Base-by-base conservation (phyloP, 2,329 filamentous ascomycete species). In the Hymenoscyphus infarciens region DNA sequence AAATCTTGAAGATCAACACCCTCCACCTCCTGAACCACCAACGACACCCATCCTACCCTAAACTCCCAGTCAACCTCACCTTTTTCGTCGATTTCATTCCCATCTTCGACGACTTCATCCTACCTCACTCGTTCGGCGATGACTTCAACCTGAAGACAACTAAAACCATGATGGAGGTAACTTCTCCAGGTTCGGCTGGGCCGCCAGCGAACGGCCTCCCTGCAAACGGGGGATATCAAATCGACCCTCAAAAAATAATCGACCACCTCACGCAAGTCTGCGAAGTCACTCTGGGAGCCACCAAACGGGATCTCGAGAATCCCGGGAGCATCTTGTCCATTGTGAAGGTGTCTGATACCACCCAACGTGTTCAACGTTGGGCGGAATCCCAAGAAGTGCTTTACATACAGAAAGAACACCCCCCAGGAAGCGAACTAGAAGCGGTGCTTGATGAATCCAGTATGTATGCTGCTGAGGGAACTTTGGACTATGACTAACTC, bases 351-450 rank as follows among this genome's bases (percentile, higher is more conserved):
- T 79, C 82, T 60, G 94, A 98, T 71, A 97, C 95, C 6, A 79
- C 96, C 62, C 87, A 92, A 74, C 86, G 92, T 97, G 94, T 77
- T 87, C 87, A 69, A 89, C 93, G 71, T 98, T 98, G 77, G 92
- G 87, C 87, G 65, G 96, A 99, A 77, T 83, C 89, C 63, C 92
- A 97, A 78, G 87, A 89, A 66, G 92, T 90, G 61, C 81, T 99
- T 67, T 98, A 98, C 77, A 88, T 97, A 67, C 90, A 95, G 75
- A 97, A 97, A 78, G 91, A 94, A 74, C 74, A 88, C 67, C 78
- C 83, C 60, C 79, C 82, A 13, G 63, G 53, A 42, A 66, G 65
- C 61, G 65, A 56, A 10, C 29, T 67, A 57, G 67, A 70, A 64
- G 74, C 74, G 67, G 66, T 65, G 57, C 16, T 70, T 56, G 69